Base-by-base conservation (phyloP, 768 basidiomycete genomes). In the Clathrus columnatus region DNA sequence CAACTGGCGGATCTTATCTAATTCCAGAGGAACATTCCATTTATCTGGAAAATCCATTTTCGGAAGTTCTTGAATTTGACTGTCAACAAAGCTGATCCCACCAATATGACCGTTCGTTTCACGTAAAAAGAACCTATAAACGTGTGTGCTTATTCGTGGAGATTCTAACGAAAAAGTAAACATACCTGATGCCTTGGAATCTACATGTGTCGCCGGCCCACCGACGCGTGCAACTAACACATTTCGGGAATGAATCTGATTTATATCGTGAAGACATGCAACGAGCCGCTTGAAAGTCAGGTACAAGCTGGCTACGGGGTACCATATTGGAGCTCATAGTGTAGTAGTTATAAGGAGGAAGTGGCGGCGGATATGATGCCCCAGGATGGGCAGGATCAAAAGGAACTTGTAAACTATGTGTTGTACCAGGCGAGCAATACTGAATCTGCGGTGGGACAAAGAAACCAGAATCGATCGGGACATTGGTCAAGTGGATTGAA, bases 131-230 rank as follows among this genome's bases (percentile, higher is more conserved):
- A 81, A 86, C 18, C 54, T 55, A 36, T 16, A 46, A 44, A 26
- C 41, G 17, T 14, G 27, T 26, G 24, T n/a, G 7, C 4, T 32
- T 20, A 51, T 42, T 11, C 41, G 41, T 42, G 18, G 41, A 42
- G 41, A 11, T 11, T 18, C 18, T 36, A 2, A 50, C 5, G 2
- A 18, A 8, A 36, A n/a, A 16, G 14, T 1, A 2, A 28, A 47
- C 43, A 23, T 48, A 55, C 54, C 88, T 80, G 60, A 91, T 85
- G n/a, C 82, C 81, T 66, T 90, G 88, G 69, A 91, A 91, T 23
- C 88, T 82, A 64, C 88, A 91, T 2, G 87, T 89, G 65, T 91
- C 88, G 41, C 88, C 87, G 0, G 87, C 87, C 87, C 88, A 90
- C 21, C 88, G 83, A 42, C 88, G 83, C 29, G 84, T 89, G 67